Percentiles rank a stretch among this genome's conserved stretches.
phyloP scores from a whole-genome alignment of 441 rosid species.

The Pelargonium citronellum region DNA sequence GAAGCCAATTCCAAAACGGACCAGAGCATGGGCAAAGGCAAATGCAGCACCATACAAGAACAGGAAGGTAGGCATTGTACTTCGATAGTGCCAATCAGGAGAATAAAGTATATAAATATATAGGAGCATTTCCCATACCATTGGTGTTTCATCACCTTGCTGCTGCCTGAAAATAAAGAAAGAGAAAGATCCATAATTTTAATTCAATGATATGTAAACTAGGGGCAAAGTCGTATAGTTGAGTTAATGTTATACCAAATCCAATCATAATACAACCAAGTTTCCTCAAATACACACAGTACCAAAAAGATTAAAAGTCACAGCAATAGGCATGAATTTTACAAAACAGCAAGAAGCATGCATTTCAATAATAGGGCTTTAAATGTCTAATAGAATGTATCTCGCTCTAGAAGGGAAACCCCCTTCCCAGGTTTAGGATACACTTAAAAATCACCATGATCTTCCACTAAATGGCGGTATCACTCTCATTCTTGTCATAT shows the following conservation, averaged over 20 bases:
- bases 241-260: neutral
- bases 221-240: neutral
- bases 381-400: neutral
- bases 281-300: neutral
- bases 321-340: too few relatives aligned
- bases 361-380: neutral
- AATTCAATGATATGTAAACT: neutral
- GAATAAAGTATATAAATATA: constrained; percentile 87
- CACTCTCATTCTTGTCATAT: neutral
- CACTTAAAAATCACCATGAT: neutral
- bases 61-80: constrained; percentile 88
- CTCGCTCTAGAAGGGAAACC: neutral
- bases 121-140: constrained; percentile 95
- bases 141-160: constrained; percentile 87
- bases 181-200: neutral
- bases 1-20: constrained; percentile 71
- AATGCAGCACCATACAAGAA: constrained; percentile 75
- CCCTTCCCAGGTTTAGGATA: neutral
- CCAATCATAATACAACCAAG: neutral
- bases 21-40: constrained; percentile 53
- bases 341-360: neutral
- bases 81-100: constrained; percentile 92
- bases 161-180: constrained; percentile 59
- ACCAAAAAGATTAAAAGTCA: too few relatives aligned
- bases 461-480: too few relatives aligned